Conservation (phyloP, 352 stramenopile species). For the Pythium vanterpoolii region DNA sequence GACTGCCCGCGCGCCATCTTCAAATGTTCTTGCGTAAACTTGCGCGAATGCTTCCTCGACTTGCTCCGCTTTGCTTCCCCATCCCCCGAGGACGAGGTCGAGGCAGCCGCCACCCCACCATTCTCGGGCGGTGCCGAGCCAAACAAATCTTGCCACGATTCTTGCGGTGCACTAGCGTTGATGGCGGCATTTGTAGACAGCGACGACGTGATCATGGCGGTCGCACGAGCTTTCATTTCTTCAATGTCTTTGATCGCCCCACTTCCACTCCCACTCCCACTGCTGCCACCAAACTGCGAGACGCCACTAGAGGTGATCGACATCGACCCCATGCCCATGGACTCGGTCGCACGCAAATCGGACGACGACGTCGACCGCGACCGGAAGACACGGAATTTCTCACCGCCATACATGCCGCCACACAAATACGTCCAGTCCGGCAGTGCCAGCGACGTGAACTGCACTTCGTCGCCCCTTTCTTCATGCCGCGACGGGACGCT, state of each 20-base stretch:
- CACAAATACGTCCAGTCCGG: constrained; percentile 58
- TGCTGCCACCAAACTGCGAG: not conserved
- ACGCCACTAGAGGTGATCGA: constrained; percentile 30
- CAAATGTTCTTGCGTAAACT: constrained; percentile 67
- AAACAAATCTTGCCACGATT: constrained; percentile 75
- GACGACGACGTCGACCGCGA: constrained; percentile 26
- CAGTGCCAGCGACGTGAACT: constrained; percentile 61
- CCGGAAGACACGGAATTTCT: constrained; percentile 34
- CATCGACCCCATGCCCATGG: constrained; percentile 26
- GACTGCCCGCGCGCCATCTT: constrained; percentile 49
- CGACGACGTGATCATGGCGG: constrained; percentile 31
- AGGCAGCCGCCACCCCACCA: too few species aligned
- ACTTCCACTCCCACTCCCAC: not conserved
- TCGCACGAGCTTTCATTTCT: constrained; percentile 67
- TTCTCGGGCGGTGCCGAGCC: constrained; percentile 23
- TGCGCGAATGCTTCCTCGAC: constrained; percentile 59
- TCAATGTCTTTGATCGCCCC: constrained; percentile 43
- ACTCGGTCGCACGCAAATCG: constrained; percentile 24
- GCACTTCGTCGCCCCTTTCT: constrained; percentile 32
- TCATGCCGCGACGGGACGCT: constrained; percentile 9
- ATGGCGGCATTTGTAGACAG: constrained; percentile 5
- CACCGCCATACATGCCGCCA: constrained; percentile 16
- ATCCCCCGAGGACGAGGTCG: constrained; percentile 3
- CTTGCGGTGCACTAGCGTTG: constrained; percentile 24
- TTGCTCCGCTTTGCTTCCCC: constrained; percentile 50